Percentiles rank a stretch among this genome's conserved stretches.
Conservation (phyloP, 2,329 filamentous ascomycete species). For the Epichloe glyceriae region DNA sequence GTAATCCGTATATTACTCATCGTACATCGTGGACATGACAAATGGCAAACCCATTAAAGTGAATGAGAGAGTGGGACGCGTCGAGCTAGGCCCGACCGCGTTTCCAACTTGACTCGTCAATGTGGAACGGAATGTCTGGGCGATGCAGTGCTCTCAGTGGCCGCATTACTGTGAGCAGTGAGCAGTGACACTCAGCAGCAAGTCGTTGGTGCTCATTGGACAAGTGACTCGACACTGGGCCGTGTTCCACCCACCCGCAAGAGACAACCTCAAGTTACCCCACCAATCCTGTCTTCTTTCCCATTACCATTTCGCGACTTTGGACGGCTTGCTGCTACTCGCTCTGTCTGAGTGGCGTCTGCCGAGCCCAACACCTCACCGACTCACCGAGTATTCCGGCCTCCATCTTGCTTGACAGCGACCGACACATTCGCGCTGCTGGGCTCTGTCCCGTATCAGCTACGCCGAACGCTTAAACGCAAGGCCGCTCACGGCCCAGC, state of each 20-base stretch:
- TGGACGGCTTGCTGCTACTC: not conserved
- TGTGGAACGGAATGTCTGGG: too few species aligned
- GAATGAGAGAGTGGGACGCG: not conserved
- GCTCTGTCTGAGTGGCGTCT: not conserved
- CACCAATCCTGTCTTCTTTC: slow-evolving; percentile 1
- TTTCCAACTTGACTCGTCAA: not conserved
- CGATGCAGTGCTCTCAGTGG: too few species aligned
- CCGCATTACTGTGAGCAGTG: too few species aligned
- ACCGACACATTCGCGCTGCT: not conserved
- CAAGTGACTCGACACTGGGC: too few species aligned
- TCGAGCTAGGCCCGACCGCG: not conserved
- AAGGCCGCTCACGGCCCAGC: not conserved
- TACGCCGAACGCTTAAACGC: not conserved
- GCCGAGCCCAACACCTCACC: not conserved
- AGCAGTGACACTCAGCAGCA: slow-evolving; percentile 1
- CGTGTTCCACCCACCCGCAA: not conserved
- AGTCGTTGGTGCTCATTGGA: slow-evolving; percentile 4
- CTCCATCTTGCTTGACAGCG: not conserved
- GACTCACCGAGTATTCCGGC: not conserved
- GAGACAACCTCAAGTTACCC: not conserved
- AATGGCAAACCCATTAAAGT: not conserved
- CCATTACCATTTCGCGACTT: not conserved
- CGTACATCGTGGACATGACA: not conserved
- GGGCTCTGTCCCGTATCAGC: not conserved
- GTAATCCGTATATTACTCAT: too few species aligned